Evolutionary conservation across 2,329 filamentous ascomycete genomes (phyloP), one percentile per base, ranked within the genome.

Genomic region (Pseudopyrenochaeta lycopersici): DNA sequence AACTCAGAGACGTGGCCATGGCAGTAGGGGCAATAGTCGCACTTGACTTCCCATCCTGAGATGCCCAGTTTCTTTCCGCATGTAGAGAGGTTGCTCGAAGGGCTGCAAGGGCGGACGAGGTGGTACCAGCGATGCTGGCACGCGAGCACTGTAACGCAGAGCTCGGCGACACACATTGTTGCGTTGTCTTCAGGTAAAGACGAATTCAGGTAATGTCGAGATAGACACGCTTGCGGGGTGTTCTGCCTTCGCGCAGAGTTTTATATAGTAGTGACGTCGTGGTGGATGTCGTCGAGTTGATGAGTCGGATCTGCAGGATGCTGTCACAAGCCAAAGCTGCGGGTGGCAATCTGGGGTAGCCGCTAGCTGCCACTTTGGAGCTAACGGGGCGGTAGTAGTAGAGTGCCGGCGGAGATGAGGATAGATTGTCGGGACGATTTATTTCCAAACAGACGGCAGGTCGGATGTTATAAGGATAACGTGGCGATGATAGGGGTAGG

Each of bases 41-140:
- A 76, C 56, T 80, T 78, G 57, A 75, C 78, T 66, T 82, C 80
- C 80, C 80, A 82, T 46, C 80, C 80, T 57, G 78, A 74, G 45
- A 82, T 73, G 35, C 72, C 73, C 31, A 82, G 72, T 63, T 77
- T 78, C 54, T 72, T 70, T 3, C 73, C 64, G 63, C 80, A 82
- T 67, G 80, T 81, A 64, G 76, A 65, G 47, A 82, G 77, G 60
- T 82, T 78, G 63, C 71, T 75, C 42, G 71, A 71, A 2, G 77
- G 72, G 23, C 67, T 68, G 71, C 80, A 82, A 39, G 78, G 67
- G 32, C 75, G 72, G 30, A 77, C 68, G 23, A 82, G 76, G 53
- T 79, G 76, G 70, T 81, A 82, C 80, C 80, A 82, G 55, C 80
- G 77, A 59, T 82, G 80, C 49, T 74, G 70, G 74, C 80, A 82